Conservation (phyloP, 1,284 basidiomycete genomes). For the Thecaphora thlaspeos region DNA sequence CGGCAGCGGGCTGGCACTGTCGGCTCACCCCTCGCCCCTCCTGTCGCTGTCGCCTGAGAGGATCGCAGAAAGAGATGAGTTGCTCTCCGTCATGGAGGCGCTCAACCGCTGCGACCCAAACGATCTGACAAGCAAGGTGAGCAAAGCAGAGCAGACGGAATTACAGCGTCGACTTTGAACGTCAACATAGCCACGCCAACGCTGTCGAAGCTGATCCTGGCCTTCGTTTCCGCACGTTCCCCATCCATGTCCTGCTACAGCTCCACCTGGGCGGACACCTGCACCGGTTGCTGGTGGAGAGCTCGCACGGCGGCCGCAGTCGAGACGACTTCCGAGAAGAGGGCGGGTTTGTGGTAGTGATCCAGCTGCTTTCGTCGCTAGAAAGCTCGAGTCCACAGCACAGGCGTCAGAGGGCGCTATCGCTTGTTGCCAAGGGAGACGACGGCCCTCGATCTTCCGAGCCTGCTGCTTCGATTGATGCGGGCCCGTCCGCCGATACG, state of each 20-base stretch:
- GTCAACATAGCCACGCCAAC: too few relatives aligned
- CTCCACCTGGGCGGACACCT: slow-evolving; percentile 40
- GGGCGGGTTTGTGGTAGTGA: slow-evolving; percentile 47
- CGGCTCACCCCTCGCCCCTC: not conserved
- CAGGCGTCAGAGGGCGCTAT: not conserved
- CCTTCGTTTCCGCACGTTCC: not conserved
- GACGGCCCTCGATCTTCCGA: not conserved
- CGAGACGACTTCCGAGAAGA: slow-evolving; percentile 39
- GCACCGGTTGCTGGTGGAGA: slow-evolving; percentile 35
- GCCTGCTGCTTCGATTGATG: too few relatives aligned
- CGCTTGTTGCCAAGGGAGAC: not conserved
- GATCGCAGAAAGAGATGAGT: slow-evolving; percentile 19
- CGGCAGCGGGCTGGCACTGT: slow-evolving; percentile 6
- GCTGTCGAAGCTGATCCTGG: too few relatives aligned
- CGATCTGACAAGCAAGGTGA: slow-evolving; percentile 18
- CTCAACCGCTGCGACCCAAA: slow-evolving; percentile 17
- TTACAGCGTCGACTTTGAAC: too few relatives aligned
- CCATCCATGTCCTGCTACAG: slow-evolving; percentile 4
- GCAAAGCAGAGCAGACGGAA: too few relatives aligned
- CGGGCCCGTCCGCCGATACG: too few relatives aligned
- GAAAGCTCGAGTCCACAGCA: slow-evolving; percentile 5
- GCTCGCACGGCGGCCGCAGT: slow-evolving; percentile 8
- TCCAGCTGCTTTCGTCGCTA: slow-evolving; percentile 43
- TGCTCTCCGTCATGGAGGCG: slow-evolving; percentile 29
- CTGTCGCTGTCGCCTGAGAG: slow-evolving; percentile 7